Evolutionary conservation across 225 moss, liverwort and hornwort genomes (phyloP).

Genomic region (Physcomitrellopsis africana): DNA sequence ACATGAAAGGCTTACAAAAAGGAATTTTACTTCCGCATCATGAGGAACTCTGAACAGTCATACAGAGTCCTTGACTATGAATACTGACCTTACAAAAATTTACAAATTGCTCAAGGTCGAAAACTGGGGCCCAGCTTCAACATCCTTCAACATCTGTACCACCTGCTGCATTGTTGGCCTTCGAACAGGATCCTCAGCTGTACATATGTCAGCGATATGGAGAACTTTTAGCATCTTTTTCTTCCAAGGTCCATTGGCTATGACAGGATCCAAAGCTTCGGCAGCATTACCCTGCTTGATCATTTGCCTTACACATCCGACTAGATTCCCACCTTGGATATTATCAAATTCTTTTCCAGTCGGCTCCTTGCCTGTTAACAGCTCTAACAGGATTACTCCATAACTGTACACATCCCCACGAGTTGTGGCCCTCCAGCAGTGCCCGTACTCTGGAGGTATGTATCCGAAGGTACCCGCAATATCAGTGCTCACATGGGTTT

Average conservation of each 20-base stretch:
- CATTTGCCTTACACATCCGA: conserved; percentile 78
- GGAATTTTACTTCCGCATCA: too few relatives aligned
- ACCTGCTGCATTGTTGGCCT: conserved; percentile 86
- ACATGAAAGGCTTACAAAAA: too few relatives aligned
- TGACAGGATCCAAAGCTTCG: conserved; percentile 66
- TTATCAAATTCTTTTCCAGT: conserved; percentile 83
- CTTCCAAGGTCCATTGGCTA: conserved; percentile 71
- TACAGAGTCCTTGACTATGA: neutral
- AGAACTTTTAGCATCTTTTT: conserved; percentile 69
- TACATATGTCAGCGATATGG: conserved; percentile 74
- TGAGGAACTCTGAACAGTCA: too few relatives aligned
- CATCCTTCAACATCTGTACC: conserved; percentile 78
- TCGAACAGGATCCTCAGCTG: conserved; percentile 74
- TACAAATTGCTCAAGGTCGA: conserved; percentile 43
- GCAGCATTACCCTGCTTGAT: conserved; percentile 63
- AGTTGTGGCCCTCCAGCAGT: conserved; percentile 84
- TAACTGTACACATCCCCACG: conserved; percentile 92
- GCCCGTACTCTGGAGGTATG: conserved; percentile 88
- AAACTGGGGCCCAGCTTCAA: conserved; percentile 61
- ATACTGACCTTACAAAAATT: conserved; percentile 38
- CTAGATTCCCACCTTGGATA: conserved; percentile 80
- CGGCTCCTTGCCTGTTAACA: conserved; percentile 87
- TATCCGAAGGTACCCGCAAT: conserved; percentile 94
- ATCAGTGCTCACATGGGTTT: conserved; percentile 87
- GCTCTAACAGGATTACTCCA: conserved; percentile 80